Base-by-base conservation (phyloP, 2,329 filamentous ascomycete genomes). In the Mycosphaerella sp. region DNA sequence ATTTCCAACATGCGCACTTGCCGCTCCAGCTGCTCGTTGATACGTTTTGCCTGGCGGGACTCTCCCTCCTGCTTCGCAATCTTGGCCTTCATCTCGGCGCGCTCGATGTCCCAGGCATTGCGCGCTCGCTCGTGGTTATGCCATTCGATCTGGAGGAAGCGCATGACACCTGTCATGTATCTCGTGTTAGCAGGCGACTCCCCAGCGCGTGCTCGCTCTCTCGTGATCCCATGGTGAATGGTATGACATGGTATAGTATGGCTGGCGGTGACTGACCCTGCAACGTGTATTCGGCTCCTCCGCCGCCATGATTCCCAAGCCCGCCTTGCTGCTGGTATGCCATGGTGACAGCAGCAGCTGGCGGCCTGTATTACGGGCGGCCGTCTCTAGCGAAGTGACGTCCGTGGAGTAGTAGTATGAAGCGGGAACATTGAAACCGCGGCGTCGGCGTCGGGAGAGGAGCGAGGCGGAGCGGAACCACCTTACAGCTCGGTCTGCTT, bases 101-200 rank as follows among this genome's bases (percentile, higher is more conserved):
- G 86, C 74, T 98, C 93, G 70, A 98, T 98, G 73, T 98, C 93
- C 93, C 93, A 98, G 38, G 90, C 86, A 74, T 98, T 98, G 66
- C 93, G 84, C 69, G 96, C 93, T 73, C 93, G 87, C 74, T 98
- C 93, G 72, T 98, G 92, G 63, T 89, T 86, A 74, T 98, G 93
- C 93, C 93, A 98, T 81, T 98, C 92, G 45, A 93, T 93, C 75
- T 98, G 93, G 39, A 98, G 83, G 72, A 98, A 98, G 73, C 93
- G 91, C 93, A 98, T 98, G 38, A 98, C 93, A 69, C 93, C 89
- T 93, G 63, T 34, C 31, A 5, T 29, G 26, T 10, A 51, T 55
- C 44, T 40, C 44, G 44, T 5, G 57, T 70, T 59, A 70, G 66
- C 52, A 44, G 26, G 26, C 26, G 26, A 29, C 26, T 40, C 10